A percentile compares a stretch with the other conserved stretches of the same genome.
These are phyloP conservation scores for Hansfordia pulvinata DNA, from an alignment of 2,329 filamentous ascomycete genomes.

Conservation along the genomic window DNA sequence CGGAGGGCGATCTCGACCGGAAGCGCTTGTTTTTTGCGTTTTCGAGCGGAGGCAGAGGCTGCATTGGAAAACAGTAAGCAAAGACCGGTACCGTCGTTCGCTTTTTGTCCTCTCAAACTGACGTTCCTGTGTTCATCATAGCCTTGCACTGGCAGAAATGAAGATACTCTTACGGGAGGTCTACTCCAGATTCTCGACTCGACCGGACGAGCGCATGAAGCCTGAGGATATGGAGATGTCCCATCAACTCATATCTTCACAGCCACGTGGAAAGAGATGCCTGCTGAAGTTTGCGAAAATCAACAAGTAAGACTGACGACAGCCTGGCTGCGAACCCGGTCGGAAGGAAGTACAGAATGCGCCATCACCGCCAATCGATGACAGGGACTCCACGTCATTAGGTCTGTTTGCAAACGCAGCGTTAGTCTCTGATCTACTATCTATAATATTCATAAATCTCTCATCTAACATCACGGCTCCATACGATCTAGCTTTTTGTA, in stretches of 20 bases:
- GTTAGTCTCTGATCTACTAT: too few species aligned
- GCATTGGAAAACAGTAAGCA: conserved; percentile 53
- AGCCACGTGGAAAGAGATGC: conserved; percentile 46
- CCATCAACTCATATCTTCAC: conserved; percentile 54
- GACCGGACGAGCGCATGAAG: conserved; percentile 38
- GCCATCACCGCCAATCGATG: too few species aligned
- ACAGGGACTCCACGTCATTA: too few species aligned
- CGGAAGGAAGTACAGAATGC: too few species aligned
- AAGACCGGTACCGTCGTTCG: not conserved
- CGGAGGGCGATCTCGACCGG: conserved; percentile 59
- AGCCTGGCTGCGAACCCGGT: too few species aligned
- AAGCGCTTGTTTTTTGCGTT: conserved; percentile 52
- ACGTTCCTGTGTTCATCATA: conserved; percentile 8
- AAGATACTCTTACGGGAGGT: conserved; percentile 49
- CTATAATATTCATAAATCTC: too few species aligned
- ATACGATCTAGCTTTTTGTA: too few species aligned
- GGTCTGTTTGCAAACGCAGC: too few species aligned
- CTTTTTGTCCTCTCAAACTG: not conserved
- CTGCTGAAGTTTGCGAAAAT: conserved; percentile 33
- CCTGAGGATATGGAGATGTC: conserved; percentile 46
- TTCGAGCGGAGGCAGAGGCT: conserved; percentile 50
- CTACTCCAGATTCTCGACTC: conserved; percentile 43
- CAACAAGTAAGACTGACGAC: conserved; percentile 1
- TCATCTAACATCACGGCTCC: too few species aligned
- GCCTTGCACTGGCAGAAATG: conserved; percentile 54